Base-by-base conservation (phyloP, 352 stramenopile species). In the Pythium phragmiticola region DNA sequence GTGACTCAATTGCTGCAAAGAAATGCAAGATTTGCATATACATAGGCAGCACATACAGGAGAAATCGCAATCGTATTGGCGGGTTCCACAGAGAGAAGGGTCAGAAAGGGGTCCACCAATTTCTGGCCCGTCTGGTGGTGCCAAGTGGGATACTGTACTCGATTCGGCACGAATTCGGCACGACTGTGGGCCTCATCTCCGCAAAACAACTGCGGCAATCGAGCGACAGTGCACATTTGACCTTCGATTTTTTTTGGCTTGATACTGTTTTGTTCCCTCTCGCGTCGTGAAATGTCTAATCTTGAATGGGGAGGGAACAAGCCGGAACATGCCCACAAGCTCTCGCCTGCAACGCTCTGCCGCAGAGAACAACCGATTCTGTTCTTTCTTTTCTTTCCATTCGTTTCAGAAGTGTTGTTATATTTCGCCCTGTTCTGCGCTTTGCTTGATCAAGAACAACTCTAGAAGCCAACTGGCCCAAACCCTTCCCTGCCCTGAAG, bases 381-480 rank as follows among this genome's bases (percentile, higher is more conserved):
- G 26, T 30, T 58, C 48, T 58, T 65, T 65, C 58, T 65, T 65
- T 65, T 46, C 47, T 65, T 65, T 65, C 58, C 58, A 50, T 65
- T 58, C 28, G 58, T 65, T 65, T 65, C 58, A 65, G 58, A 53
- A 36, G 26, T 4, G 7, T 14, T 11, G 58, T 58, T 57, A 65
- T 65, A 53, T 65, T 65, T 65, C 58, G 2, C 9, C 4, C 2
- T 50, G 8, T 50, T 42, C 37, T 4, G 37, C 37, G 14, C 14
- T 12, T 42, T 17, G 37, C 14, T 42, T 12, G 34, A 57, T 11
- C 21, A 21, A 21, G 21, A 21, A 21, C 21, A 21, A 21, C 21
- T 21, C 23, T 45, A 55, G 39, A 33, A 9, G 34, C 56, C 8
- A 6, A 4, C 30, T 1, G 17, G 2, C 57, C 57, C 57, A 14